phyloP scores from a whole-genome alignment of 148 eudicot genomes.

The Rhododendron ovatum region DNA sequence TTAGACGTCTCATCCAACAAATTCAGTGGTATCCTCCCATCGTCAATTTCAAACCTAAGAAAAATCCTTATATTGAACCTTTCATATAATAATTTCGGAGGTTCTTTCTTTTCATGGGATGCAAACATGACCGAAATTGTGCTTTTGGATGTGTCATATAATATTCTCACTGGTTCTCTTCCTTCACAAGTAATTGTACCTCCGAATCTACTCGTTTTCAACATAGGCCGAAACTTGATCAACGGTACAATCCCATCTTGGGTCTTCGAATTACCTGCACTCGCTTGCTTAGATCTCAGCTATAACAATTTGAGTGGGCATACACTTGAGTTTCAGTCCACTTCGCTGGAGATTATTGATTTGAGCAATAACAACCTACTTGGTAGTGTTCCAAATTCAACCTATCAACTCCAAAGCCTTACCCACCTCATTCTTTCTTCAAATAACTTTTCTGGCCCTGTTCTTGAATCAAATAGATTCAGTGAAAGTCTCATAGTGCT shows the following conservation, averaged over 20 bases:
- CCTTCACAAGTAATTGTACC: not conserved
- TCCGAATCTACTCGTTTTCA: slow-evolving; percentile 18
- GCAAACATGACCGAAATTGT: not conserved
- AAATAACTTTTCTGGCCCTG: no score
- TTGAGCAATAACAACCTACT: slow-evolving; percentile 15
- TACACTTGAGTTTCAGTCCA: slow-evolving; percentile 4
- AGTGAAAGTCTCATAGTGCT: no score
- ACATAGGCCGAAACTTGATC: slow-evolving; percentile 21
- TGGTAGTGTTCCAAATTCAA: slow-evolving; percentile 21
- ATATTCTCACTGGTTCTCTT: not conserved
- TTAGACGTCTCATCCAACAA: not conserved
- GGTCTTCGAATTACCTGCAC: not conserved
- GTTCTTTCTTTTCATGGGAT: not conserved
- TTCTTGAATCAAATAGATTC: no score
- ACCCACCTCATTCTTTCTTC: no score
- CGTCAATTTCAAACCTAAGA: not conserved
- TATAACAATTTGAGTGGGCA: slow-evolving; percentile 25
- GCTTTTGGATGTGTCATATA: not conserved
- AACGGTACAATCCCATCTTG: slow-evolving; percentile 28
- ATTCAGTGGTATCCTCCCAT: not conserved
- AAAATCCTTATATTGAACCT: not conserved
- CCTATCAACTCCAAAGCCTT: not conserved
- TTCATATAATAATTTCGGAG: not conserved
- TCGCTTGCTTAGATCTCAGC: slow-evolving; percentile 26
- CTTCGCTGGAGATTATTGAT: slow-evolving; percentile 17